Percentiles rank a stretch among this genome's conserved stretches.
phyloP scores from a whole-genome alignment of 2,329 filamentous ascomycete species.

The Phialophora chinensis region DNA sequence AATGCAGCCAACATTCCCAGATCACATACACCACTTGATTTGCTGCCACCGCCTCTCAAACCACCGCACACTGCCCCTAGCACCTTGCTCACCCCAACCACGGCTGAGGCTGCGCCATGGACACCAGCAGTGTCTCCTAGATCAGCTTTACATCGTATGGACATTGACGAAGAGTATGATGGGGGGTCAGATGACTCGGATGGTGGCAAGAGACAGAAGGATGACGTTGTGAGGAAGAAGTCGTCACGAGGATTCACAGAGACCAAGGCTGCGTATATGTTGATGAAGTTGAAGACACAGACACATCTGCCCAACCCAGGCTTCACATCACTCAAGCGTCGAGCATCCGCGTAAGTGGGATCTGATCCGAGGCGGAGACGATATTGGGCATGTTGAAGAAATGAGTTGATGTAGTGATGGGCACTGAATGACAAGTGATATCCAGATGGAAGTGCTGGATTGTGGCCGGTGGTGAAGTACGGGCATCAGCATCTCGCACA shows the following conservation, averaged over 20 bases:
- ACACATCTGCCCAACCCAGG: constrained; percentile 23
- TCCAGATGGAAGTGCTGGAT: neutral
- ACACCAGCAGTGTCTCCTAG: constrained; percentile 22
- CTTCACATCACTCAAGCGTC: constrained; percentile 44
- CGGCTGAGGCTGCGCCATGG: neutral
- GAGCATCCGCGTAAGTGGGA: constrained; percentile 36
- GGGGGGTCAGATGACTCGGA: constrained; percentile 32
- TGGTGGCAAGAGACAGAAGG: constrained; percentile 3
- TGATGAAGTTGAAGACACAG: constrained; percentile 38
- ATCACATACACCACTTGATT: constrained; percentile 33
- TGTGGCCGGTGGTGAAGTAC: neutral
- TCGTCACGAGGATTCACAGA: constrained; percentile 38
- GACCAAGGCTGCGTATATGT: constrained; percentile 45
- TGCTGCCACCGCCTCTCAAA: constrained; percentile 30
- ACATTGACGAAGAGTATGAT: constrained; percentile 32
- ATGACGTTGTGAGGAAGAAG: constrained; percentile 20
- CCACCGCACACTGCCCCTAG: constrained; percentile 14
- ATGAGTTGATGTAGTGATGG: neutral
- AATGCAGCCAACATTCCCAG: constrained; percentile 27
- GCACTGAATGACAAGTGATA: constrained; percentile 8
- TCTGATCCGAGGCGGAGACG: neutral
- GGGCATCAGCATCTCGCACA: neutral
- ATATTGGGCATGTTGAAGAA: neutral
- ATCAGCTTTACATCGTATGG: constrained; percentile 9
- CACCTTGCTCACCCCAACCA: neutral